phyloP scores from a whole-genome alignment of 176 grass and related monocot species.

The Aegilops umbellulata region DNA sequence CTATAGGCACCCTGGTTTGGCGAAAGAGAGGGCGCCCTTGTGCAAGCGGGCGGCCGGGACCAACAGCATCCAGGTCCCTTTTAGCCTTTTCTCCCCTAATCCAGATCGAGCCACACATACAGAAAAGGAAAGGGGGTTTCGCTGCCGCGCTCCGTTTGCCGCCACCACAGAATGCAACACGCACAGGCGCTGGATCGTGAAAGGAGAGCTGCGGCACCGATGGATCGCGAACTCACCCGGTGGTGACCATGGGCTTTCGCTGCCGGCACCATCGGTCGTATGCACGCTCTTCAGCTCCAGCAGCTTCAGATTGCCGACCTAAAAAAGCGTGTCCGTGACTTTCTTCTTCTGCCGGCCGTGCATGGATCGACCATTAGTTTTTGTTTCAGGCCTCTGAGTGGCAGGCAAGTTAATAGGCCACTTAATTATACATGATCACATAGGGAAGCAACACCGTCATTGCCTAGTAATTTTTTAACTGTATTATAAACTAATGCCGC shows the following conservation, averaged over 20 bases:
- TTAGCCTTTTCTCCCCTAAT: neutral
- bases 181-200: neutral
- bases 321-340: neutral
- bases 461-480: neutral
- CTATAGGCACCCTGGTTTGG: neutral
- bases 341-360: neutral
- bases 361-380: neutral
- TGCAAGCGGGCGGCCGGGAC: neutral
- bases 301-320: constrained; percentile 3
- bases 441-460: neutral
- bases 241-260: neutral
- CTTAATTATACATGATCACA: neutral
- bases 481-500: neutral
- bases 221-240: neutral
- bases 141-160: neutral
- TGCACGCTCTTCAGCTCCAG: neutral
- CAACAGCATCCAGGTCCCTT: neutral
- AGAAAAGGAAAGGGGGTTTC: constrained; percentile 20
- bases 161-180: neutral
- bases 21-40: no score
- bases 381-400: neutral
- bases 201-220: neutral
- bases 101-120: neutral
- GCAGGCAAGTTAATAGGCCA: no score
- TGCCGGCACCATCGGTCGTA: neutral